Conservation (phyloP, 2,329 filamentous ascomycete genomes). For the Xylaria sp. region DNA sequence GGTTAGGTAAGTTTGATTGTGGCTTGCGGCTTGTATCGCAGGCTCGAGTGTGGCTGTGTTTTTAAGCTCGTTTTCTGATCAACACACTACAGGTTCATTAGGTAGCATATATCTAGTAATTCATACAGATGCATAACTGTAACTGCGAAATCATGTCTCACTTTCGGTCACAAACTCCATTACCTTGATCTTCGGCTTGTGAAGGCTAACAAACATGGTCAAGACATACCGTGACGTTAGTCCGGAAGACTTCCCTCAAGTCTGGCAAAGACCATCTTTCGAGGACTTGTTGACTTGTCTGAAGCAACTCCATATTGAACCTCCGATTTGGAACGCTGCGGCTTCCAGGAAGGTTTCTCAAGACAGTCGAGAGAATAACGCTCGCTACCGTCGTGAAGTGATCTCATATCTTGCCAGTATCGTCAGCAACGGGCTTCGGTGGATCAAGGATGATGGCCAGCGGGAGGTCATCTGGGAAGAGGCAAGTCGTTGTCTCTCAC, state of each 20-base stretch:
- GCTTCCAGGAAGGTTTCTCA: conserved; percentile 50
- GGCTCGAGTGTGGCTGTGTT: background rate
- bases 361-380: conserved; percentile 49
- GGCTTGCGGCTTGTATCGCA: background rate
- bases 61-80: background rate
- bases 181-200: background rate
- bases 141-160: background rate
- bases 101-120: background rate
- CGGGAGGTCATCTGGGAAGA: conserved; percentile 76
- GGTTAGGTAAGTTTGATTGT: too few relatives aligned
- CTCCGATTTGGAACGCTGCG: conserved; percentile 68
- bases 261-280: conserved; percentile 76
- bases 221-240: conserved; percentile 41
- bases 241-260: conserved; percentile 73
- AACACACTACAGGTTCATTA: background rate
- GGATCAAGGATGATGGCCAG: conserved; percentile 70
- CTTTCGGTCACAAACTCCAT: conserved; percentile 6
- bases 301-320: conserved; percentile 67
- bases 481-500: conserved; percentile 79
- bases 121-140: background rate
- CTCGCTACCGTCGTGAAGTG: conserved; percentile 56
- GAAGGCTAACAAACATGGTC: conserved; percentile 18
- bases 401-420: conserved; percentile 72
- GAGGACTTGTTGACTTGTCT: conserved; percentile 68
- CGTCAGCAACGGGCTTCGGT: conserved; percentile 68